Base-by-base conservation (phyloP, 75 land plant genomes). In the Cunninghamia lanceolata region DNA sequence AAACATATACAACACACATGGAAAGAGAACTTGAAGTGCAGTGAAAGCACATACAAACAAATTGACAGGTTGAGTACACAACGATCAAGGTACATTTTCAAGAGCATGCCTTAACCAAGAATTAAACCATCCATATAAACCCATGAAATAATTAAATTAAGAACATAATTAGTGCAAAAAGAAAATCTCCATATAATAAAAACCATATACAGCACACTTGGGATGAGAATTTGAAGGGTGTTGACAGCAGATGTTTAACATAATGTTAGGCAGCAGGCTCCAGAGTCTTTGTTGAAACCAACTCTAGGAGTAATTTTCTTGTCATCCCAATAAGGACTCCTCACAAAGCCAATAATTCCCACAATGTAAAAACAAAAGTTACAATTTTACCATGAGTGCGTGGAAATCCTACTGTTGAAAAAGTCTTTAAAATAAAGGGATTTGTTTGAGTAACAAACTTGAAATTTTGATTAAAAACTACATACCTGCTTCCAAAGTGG, bases 401-500 rank as follows among this genome's bases (percentile, higher is more conserved):
- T 43, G 21, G 3, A 79, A 28, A 25, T 79, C 82, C 32, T 43
- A 40, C 9, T 16, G 30, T 40, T 79, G 74, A 2, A 70, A 70
- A 32, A n/a, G 9, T 25, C 1, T 28, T 45, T 5, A 79, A 43
- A 70, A n/a, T 2, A 70, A 30, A 11, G 7, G 74, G 35, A 70
- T 70, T n/a, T 70, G 2, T 32, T 32, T 70, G 34, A 70, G 35
- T 70, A 70, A 70, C 32, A 70, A 70, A n/a, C 10, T 70, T 70
- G 35, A 32, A 70, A 32, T 70, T 70, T n/a, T 70, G 35, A 70
- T 28, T 17, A 76, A 79, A 79, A 79, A 79, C 11, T 79, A 15
- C 21, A 19, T 86, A 91, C 95, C 94, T 94, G 96, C 83, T 93
- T 93, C 96, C 96, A 94, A 75, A 93, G 93, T 35, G 96, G 96